Conservation (phyloP, 208 protist species). For the Trypanosoma lewisi region DNA sequence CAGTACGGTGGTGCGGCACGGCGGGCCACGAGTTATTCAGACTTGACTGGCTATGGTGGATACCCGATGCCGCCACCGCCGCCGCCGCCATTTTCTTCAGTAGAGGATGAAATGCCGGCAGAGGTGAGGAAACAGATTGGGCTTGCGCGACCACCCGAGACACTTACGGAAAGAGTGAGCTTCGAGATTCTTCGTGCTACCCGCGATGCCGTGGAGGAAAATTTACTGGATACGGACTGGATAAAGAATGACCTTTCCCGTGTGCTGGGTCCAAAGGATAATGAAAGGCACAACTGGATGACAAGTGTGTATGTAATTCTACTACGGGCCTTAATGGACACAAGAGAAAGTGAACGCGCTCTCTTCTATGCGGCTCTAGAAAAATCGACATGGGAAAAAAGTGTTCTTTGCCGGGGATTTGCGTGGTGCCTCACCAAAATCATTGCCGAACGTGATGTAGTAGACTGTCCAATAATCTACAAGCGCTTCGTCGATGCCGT, state of each 20-base stretch:
- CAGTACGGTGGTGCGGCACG: constrained; percentile 23
- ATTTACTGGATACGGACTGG: constrained; percentile 32
- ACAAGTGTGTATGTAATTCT: constrained; percentile 64
- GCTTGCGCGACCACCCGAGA: constrained; percentile 66
- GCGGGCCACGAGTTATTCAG: constrained; percentile 44
- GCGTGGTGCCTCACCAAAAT: constrained; percentile 74
- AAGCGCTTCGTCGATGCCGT: constrained; percentile 58
- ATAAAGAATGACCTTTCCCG: constrained; percentile 32
- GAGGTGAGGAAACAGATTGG: constrained; percentile 69
- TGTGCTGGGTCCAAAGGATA: constrained; percentile 43
- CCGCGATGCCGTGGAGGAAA: constrained; percentile 59
- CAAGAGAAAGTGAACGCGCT: constrained; percentile 46
- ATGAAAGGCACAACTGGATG: constrained; percentile 42
- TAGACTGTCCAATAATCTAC: constrained; percentile 72
- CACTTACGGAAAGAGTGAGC: constrained; percentile 46
- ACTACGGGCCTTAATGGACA: constrained; percentile 43
- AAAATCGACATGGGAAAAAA: constrained; percentile 44
- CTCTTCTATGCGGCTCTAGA: constrained; percentile 46
- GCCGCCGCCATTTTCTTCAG: constrained; percentile 6
- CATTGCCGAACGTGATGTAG: constrained; percentile 49
- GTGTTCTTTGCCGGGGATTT: constrained; percentile 65
- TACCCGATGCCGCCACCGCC: constrained; percentile 7
- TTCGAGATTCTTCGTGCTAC: constrained; percentile 48
- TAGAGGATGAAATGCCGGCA: constrained; percentile 26
- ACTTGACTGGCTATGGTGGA: constrained; percentile 30